Conservation (phyloP, 139 green algal genomes). For the Ettlia oleoabundans region DNA sequence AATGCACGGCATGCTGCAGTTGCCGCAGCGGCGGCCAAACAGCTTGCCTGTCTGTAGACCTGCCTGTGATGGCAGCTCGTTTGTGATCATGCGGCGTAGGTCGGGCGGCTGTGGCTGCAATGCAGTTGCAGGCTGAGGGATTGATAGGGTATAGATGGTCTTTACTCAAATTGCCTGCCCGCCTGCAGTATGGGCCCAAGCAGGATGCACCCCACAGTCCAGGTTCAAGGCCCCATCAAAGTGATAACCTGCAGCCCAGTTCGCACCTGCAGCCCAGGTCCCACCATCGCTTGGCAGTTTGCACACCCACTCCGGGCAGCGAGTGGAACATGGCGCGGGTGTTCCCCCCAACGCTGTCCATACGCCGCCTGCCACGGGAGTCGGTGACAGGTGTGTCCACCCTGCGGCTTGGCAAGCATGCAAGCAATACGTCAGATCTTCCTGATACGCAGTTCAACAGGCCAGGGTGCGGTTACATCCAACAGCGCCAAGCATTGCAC, state of each 20-base stretch:
- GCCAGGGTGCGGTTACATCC: not conserved
- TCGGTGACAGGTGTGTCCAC: conserved; percentile 12
- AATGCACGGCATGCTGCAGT: too few relatives aligned
- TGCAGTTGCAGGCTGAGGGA: too few relatives aligned
- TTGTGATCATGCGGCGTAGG: not conserved
- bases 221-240: too few relatives aligned
- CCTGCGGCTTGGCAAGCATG: conserved; percentile 4
- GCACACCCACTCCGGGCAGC: conserved; percentile 42
- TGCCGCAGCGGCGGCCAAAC: too few relatives aligned
- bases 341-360: conserved; percentile 18
- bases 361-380: conserved; percentile 23
- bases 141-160: too few relatives aligned
- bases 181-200: too few relatives aligned
- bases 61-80: too few relatives aligned
- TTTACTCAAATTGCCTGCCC: too few relatives aligned
- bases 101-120: too few relatives aligned
- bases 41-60: too few relatives aligned
- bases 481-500: too few relatives aligned
- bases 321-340: conserved; percentile 33
- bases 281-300: conserved; percentile 42
- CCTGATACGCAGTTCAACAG: not conserved
- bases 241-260: not conserved
- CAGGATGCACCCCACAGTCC: too few relatives aligned
- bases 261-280: conserved; percentile 41
- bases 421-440: not conserved